Evolutionary conservation across 371 early-diverging fungal species (phyloP), one percentile per base, ranked within the genome.

Genomic region (Circinella umbellata): DNA sequence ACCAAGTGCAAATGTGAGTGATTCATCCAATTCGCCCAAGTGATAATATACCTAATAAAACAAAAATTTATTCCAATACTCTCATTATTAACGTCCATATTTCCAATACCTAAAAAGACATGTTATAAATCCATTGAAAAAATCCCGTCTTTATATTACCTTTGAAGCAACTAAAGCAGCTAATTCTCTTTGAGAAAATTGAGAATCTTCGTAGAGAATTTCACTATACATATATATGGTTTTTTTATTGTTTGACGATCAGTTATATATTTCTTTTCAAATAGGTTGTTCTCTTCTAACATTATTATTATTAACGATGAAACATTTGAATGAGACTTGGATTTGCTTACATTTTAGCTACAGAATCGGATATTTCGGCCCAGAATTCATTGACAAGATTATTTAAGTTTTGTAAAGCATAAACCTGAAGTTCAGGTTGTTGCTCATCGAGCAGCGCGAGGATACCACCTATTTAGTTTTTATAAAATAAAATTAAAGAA

Each of bases 121-220:
- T 9, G 11, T 42, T 6, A 42, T 11, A 11, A 9, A 42, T 42
- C 64, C 18, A 46, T 37, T 27, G 13, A 27, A 59, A 42, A 27
- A 18, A n/a, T 53, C 27, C 27, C 1, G 27, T 27, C 27, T 27
- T 2, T 11, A 38, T 9, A 10, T 46, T 76, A 96, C 95, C 89
- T 98, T 98, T 63, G 98, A 96, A 4, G 97, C 97, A 7, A 98
- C 96, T 63, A 98, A 84, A 42, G 97, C 97, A 39, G 98, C 98
- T 35, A 97, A 84, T 74, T 94, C 85, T 71, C 95, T 91, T 67
- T 96, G 86, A 70, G 87, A 82, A 74, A 97, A 98, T 8, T 80
- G 76, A 51, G 90, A 86, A 80, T 98, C 95, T 82, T 98, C 98
- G 76, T 94, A 97, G 64, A 97, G 88, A 67, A 95, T 88, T 78